A percentile compares a stretch with the other conserved stretches of the same genome.
Evolutionary conservation across 768 basidiomycete genomes (phyloP).

Genomic region (Suillus alpinus): DNA sequence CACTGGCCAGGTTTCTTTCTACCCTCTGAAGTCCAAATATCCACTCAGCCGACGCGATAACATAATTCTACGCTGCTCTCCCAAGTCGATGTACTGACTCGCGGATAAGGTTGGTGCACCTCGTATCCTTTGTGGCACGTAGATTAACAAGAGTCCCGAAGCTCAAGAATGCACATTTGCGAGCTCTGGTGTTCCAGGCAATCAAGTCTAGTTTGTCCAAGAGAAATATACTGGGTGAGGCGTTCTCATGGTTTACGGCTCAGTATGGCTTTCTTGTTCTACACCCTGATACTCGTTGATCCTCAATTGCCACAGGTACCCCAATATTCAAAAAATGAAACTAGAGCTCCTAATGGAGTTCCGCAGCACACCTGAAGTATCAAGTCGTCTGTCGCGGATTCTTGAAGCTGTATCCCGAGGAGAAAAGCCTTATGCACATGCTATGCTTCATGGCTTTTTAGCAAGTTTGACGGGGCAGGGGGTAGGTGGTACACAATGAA

Average conservation of each 20-base stretch:
- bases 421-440: neutral
- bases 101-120: constrained; percentile 19
- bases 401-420: neutral
- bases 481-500: neutral
- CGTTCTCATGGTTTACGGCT: constrained; percentile 29
- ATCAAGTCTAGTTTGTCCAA: constrained; percentile 21
- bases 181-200: constrained; percentile 15
- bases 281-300: neutral
- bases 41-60: neutral
- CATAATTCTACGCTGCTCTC: constrained; percentile 22
- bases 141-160: neutral
- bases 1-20: constrained; percentile 26
- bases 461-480: neutral
- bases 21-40: constrained; percentile 21
- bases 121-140: neutral
- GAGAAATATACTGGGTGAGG: constrained; percentile 28
- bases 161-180: neutral
- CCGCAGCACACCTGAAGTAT: neutral
- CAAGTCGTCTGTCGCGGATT: neutral
- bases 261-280: constrained; percentile 13
- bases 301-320: constrained; percentile 11
- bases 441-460: neutral
- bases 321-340: constrained; percentile 10
- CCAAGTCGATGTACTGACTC: constrained; percentile 38
- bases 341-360: neutral